Base-by-base conservation (phyloP, 768 basidiomycete genomes). In the Agrocybe chaxingu region DNA sequence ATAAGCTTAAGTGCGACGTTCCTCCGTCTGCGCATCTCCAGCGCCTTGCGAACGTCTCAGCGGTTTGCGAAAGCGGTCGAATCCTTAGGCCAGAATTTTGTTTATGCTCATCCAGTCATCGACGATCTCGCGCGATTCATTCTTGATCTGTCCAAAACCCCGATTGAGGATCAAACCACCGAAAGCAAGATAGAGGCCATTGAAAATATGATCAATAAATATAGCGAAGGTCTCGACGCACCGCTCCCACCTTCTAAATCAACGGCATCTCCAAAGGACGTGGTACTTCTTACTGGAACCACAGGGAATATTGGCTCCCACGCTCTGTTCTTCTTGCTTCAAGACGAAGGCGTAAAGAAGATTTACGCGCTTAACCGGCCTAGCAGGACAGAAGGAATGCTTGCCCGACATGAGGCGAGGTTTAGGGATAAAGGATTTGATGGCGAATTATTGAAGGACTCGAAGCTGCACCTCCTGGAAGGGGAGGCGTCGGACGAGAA, bases 1-100 rank as follows among this genome's bases (percentile, higher is more conserved):
- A 29, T 7, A 36, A 65, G 63, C 37, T 48, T 65, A 32, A 56
- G 56, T 35, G 61, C 58, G 10, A 62, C 62, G 8, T 51, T 66
- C 38, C 53, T 78, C 65, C 59, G 66, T 50, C 42, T 45, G 37
- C 31, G 77, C 63, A 62, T 77, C 66, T 50, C 56, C 64, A 52
- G 68, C 59, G 24, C 54, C 59, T 18, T 79, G 68, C 57, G 53
- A 24, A 33, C 52, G 19, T 51, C 58, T 3, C 51, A 55, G 5
- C 55, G 60, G 3, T 45, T 54, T 30, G 45, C 53, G 9, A 45
- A 54, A 11, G 61, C 63, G 0, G 66, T 64, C 30, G 58, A 64
- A 12, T 52, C 52, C 2, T 59, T 72, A 48, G 46, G 65, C 1
- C 64, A 69, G 50, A 70, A 66, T 31, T 49, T 56, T 4, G 59